Base-by-base conservation (phyloP, 768 basidiomycete species). In the Naganishia randhawae region DNA sequence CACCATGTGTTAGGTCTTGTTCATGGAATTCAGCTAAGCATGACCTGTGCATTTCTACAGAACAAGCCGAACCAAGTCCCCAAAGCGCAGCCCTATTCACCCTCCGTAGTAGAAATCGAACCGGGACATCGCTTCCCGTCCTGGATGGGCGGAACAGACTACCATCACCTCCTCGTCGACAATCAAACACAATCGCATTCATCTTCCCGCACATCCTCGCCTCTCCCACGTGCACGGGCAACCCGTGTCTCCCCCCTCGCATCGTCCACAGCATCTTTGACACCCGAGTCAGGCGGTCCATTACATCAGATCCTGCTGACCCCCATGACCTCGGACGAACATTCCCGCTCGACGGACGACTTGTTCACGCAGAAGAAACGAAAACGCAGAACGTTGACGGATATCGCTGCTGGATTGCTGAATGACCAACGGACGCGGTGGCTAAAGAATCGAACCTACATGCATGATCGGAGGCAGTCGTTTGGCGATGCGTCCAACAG, bases 111-210 rank as follows among this genome's bases (percentile, higher is more conserved):
- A 25, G 54, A 67, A 31, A 50, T 71, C 13, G 70, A 71, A 61
- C 62, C 39, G 16, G 70, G 66, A 39, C 76, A 77, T 57, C 64
- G 70, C 57, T 76, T 77, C 52, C 67, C 75, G 22, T 73, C 72
- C 32, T 77, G 76, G 74, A 63, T 75, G 69, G 73, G 74, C 6
- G 66, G 66, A 17, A 53, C 50, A 31, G 35, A 31, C 55, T 42
- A 51, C 14, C 39, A 55, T 35, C 53, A 67, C 54, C 54, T 67
- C 16, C 53, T 61, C 54, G 31, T 33, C 42, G 53, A 41, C n/a
- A 53, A 22, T 8, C 25, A 50, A 55, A 39, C 39, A 9, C 53
- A 42, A 10, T 48, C 32, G 19, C 66, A 51, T 29, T 25, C 57
- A 7, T 25, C 57, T 22, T 61, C 57, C 19, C 57, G 57, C 13